phyloP scores from a whole-genome alignment of 495 filamentous ascomycete genomes.

The Aspergillus diversus region DNA sequence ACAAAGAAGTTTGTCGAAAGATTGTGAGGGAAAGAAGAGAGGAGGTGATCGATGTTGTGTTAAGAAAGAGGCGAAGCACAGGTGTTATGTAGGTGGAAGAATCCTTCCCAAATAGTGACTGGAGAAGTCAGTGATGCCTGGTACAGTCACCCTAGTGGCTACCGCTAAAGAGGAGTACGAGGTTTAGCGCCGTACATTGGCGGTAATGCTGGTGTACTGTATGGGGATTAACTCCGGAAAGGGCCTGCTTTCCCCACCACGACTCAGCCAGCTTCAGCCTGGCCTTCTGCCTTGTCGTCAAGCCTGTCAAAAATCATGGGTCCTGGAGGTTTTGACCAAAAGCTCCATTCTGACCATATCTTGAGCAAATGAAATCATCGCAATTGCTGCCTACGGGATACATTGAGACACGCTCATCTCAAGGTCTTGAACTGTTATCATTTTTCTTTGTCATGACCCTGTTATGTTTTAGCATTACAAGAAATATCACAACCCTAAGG shows the following conservation, averaged over 20 bases:
- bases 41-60: background rate
- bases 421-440: background rate
- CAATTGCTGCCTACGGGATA: too few relatives aligned
- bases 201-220: background rate
- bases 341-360: too few relatives aligned
- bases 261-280: background rate
- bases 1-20: background rate
- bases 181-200: constrained; percentile 1
- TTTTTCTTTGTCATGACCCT: background rate
- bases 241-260: background rate
- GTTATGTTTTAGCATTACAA: background rate
- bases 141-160: constrained; percentile 1
- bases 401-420: too few relatives aligned
- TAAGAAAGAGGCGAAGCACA: background rate
- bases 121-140: constrained; percentile 1
- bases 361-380: too few relatives aligned
- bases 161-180: background rate
- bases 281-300: background rate
- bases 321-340: background rate
- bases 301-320: background rate
- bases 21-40: background rate
- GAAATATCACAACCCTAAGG: background rate
- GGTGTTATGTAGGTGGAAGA: constrained; percentile 1
- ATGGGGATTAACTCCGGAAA: background rate
- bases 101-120: background rate